A percentile compares a stretch with the other conserved stretches of the same genome.
These are phyloP conservation scores for Hyaloperonospora brassicae DNA, from an alignment of 352 stramenopile species.

Conservation along the genomic window DNA sequence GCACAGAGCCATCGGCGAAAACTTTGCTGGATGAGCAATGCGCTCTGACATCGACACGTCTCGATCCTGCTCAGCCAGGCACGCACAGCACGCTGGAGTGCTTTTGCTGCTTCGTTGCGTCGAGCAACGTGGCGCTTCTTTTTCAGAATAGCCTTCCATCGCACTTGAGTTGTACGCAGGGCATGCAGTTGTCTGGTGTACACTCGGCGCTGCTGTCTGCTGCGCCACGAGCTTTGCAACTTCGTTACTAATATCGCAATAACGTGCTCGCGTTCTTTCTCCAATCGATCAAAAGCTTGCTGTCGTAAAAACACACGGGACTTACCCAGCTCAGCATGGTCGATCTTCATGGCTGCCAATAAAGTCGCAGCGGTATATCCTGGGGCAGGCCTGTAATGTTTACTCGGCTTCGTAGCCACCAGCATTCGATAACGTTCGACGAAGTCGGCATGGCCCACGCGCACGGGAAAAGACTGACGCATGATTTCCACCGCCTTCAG, in stretches of 20 bases:
- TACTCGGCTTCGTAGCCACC: background rate
- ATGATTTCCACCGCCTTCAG: conserved; percentile 82
- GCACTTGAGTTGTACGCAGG: conserved; percentile 39
- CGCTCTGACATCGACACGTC: conserved; percentile 16
- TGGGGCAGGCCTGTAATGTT: conserved; percentile 2
- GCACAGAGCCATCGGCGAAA: conserved; percentile 24
- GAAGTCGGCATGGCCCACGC: conserved; percentile 66
- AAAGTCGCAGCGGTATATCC: conserved; percentile 25
- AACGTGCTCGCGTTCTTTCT: conserved; percentile 35
- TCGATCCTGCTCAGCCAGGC: conserved; percentile 25
- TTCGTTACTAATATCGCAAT: conserved; percentile 23
- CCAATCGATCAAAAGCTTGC: conserved; percentile 49
- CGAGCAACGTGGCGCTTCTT: conserved; percentile 28
- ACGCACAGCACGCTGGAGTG: conserved; percentile 32
- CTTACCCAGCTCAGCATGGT: conserved; percentile 51
- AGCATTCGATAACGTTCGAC: conserved; percentile 44
- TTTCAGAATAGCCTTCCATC: conserved; percentile 48
- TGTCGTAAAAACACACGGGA: conserved; percentile 69
- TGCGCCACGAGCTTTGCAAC: conserved; percentile 52
- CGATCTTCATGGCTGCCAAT: conserved; percentile 28
- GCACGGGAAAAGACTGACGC: conserved; percentile 74
- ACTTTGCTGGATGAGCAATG: conserved; percentile 27
- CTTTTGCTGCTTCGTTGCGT: conserved; percentile 25
- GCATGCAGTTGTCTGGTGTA: conserved; percentile 33
- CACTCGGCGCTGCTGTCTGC: conserved; percentile 17